A percentile compares a stretch with the other conserved stretches of the same genome.
Evolutionary conservation across 2,329 filamentous ascomycete genomes (phyloP).

Genomic region (Colletotrichum tabaci): DNA sequence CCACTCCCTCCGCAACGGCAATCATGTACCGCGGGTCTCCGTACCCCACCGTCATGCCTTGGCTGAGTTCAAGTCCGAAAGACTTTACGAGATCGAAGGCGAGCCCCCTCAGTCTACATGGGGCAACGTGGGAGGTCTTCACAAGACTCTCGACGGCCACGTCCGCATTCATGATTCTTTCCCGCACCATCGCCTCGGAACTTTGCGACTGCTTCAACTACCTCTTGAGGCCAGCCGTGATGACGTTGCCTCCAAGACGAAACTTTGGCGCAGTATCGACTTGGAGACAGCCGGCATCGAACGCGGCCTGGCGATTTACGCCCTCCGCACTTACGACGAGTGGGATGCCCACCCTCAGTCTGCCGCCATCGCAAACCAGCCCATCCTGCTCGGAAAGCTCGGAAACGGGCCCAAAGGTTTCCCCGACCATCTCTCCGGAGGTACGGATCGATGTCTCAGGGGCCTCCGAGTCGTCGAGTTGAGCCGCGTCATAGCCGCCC

Average conservation of each 20-base stretch:
- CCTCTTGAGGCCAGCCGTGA: constrained; percentile 48
- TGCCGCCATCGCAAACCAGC: constrained; percentile 58
- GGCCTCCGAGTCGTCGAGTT: constrained; percentile 54
- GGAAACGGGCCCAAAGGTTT: constrained; percentile 32
- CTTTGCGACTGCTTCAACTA: constrained; percentile 60
- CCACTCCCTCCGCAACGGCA: constrained; percentile 52
- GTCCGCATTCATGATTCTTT: constrained; percentile 71
- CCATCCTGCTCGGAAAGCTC: constrained; percentile 60
- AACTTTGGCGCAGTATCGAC: constrained; percentile 60
- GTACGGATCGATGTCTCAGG: not conserved
- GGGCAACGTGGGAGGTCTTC: constrained; percentile 65
- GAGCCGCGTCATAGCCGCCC: constrained; percentile 54
- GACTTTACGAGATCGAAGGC: constrained; percentile 61
- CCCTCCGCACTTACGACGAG: constrained; percentile 63
- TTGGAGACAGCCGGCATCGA: constrained; percentile 62
- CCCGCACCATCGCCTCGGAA: constrained; percentile 62
- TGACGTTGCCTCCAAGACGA: not conserved
- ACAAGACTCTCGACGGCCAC: constrained; percentile 65
- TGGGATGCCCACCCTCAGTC: constrained; percentile 68
- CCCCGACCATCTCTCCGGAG: constrained; percentile 13
- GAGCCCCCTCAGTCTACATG: constrained; percentile 51
- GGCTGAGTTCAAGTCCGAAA: constrained; percentile 68
- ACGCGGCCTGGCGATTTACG: constrained; percentile 61
- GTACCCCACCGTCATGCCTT: constrained; percentile 63
- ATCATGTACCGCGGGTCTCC: constrained; percentile 54